Evolutionary conservation across 306 rosid genomes (phyloP).

Genomic region (Quercus cerris): DNA sequence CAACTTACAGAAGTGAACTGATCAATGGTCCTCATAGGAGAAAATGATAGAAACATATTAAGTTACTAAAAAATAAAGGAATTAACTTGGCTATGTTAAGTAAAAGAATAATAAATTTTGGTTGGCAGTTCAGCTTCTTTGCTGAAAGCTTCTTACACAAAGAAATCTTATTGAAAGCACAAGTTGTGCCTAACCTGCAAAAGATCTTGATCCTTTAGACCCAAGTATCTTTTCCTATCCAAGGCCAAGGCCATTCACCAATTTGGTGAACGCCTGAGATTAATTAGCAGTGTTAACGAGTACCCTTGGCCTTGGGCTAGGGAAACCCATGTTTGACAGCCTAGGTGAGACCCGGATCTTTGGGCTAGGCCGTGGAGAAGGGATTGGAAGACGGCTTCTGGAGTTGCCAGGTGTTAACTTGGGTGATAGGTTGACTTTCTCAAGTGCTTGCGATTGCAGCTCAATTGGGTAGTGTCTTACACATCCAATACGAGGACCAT

Average conservation of each 20-base stretch:
- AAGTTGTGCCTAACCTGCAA: not conserved
- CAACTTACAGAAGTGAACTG: not conserved
- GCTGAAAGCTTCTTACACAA: not conserved
- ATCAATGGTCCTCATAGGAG: not conserved
- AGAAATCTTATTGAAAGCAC: not conserved
- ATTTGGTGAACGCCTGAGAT: not conserved
- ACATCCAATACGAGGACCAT: conserved; percentile 53
- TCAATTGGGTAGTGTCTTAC: conserved; percentile 43
- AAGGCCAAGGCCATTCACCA: too few relatives aligned
- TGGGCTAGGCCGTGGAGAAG: conserved; percentile 50
- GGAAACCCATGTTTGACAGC: conserved; percentile 47
- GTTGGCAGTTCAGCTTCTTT: not conserved
- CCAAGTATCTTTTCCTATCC: not conserved
- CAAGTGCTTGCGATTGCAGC: conserved; percentile 38
- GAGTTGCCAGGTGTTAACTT: not conserved
- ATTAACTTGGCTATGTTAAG: too few relatives aligned
- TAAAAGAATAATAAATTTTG: not conserved
- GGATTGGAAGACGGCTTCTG: conserved; percentile 26
- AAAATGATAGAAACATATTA: not conserved
- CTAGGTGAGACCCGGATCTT: conserved; percentile 48
- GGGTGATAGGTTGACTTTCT: conserved; percentile 49
- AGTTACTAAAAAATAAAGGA: too few relatives aligned
- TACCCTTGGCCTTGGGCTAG: conserved; percentile 30
- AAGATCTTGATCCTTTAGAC: not conserved
- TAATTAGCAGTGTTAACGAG: not conserved